Base-by-base conservation (phyloP, 345 rosid species). In the Hibiscus syriacus region DNA sequence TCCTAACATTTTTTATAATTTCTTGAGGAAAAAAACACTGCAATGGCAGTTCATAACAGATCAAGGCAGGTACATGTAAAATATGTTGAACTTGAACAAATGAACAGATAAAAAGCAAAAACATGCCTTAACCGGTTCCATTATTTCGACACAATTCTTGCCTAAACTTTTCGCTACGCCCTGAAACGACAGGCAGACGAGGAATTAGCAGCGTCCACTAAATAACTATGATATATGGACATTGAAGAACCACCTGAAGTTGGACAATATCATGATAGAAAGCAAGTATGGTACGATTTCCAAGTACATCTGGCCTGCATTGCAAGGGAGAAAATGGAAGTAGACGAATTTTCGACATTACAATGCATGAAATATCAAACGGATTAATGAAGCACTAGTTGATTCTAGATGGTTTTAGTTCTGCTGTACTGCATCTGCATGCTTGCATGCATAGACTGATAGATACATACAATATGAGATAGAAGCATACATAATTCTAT, bases 1-100 rank as follows among this genome's bases (percentile, higher is more conserved):
- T 93, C 74, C 25, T 81, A 55, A 80, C 76, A 65, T 78, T 77
- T 77, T 82, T 81, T n/a, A 86, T 48, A 64, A 90, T 76, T 55
- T 89, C 83, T 50, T 64, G 81, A 67, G 96, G 92, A 75, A 92
- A 86, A 72, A 92, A 55, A 77, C 98, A 86, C 96, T 86, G 83
- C 46, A 66, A 36, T 49, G 41, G 61, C 29, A 72, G 72, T 60
- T 56, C 34, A 56, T 12, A 68, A 50, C 30, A 49, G 68, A 14
- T 50, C 19, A 25, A 38, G 17, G 61, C 26, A 26, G 45, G 26
- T 45, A 23, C 19, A 53, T 64, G 29, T 48, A 22, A 61, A 63
- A 26, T 4, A 25, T 63, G 38, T 25, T 14, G 19, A 14, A 53
- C 34, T 6, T 20, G 34, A 63, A 54, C 39, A 57, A 50, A 9